These are phyloP conservation scores for Ettlia oleoabundans DNA, from an alignment of 139 green algal species.

Conservation along the genomic window DNA sequence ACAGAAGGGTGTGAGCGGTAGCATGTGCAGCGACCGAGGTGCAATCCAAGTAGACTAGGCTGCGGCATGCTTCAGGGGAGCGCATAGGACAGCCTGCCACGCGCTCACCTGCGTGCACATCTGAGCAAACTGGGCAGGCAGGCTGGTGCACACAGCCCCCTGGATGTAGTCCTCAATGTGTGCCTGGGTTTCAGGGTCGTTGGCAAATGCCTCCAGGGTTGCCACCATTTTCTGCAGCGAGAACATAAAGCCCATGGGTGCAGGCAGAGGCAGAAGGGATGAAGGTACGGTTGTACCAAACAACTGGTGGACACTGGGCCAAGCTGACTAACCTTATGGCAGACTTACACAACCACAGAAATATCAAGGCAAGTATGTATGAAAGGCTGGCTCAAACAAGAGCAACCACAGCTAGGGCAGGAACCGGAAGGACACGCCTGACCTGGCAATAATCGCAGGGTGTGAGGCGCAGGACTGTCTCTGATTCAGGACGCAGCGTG, in stretches of 20 bases:
- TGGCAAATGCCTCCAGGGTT: constrained; percentile 3
- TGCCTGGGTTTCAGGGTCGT: constrained; percentile 27
- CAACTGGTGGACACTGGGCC: no score
- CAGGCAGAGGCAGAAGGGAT: not conserved
- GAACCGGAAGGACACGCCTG: no score
- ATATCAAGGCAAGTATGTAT: no score
- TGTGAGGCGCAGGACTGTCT: not conserved
- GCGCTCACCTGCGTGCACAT: constrained; percentile 23
- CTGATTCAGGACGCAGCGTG: not conserved
- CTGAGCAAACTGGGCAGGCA: constrained; percentile 13
- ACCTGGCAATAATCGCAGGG: constrained; percentile 26
- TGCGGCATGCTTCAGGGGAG: not conserved
- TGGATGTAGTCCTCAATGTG: not conserved
- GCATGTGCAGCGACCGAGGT: not conserved
- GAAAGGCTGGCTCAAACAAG: not conserved
- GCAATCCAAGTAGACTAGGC: not conserved
- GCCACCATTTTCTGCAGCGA: constrained; percentile 15
- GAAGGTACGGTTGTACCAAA: no score
- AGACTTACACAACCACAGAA: no score
- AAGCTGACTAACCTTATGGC: no score
- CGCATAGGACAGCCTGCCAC: no score
- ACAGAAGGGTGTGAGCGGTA: not conserved
- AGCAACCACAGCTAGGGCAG: not conserved
- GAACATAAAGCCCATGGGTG: not conserved
- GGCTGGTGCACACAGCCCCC: constrained; percentile 1